Base-by-base conservation (phyloP, 2,329 filamentous ascomycete genomes). In the Verticillium isaacii region DNA sequence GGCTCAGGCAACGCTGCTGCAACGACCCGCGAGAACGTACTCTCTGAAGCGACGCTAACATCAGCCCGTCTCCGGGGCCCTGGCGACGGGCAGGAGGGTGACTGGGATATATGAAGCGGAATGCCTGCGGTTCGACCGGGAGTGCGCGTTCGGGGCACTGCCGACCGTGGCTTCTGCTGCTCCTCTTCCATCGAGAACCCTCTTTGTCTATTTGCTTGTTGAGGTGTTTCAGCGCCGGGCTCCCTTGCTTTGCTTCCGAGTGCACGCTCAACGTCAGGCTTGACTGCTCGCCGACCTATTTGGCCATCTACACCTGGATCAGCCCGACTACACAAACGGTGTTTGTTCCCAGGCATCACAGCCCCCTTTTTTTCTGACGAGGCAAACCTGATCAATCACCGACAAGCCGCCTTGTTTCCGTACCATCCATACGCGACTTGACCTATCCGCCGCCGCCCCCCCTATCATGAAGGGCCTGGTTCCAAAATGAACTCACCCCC, bases 401-500 rank as follows among this genome's bases (percentile, higher is more conserved):
- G 11, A 6, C 45, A 14, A 11, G 23, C 4, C 11, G 45, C 4
- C 45, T 23, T 23, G 45, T 50, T 50, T 3, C 5, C 1, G 45
- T 7, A 19, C 15, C n/a, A 9, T 50, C 37, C 14, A 11, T 19
- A 14, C 8, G 9, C 19, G 23, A 50, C 11, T 50, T 15, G 19
- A 23, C n/a, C 17, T 23, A 6, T 29, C 29, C 34, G 34, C 9
- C 45, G n/a, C 7, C 15, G 55, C 55, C 29, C 12, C 11, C 55
- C 15, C 5, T 56, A 25, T 34, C 55, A 23, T 12, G n/a, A 25
- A 4, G 17, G 45, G 11, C 15, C 23, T 25, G 25, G 55, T 32
- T 39, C 54, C 63, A 65, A 60, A 41, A 65, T 65, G 64, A 65
- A 64, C 50, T 63, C 62, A 57, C 64, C 64, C 45, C 64, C 64